Base-by-base conservation (phyloP, 2,329 filamentous ascomycete species). In the Curvularia sp. region DNA sequence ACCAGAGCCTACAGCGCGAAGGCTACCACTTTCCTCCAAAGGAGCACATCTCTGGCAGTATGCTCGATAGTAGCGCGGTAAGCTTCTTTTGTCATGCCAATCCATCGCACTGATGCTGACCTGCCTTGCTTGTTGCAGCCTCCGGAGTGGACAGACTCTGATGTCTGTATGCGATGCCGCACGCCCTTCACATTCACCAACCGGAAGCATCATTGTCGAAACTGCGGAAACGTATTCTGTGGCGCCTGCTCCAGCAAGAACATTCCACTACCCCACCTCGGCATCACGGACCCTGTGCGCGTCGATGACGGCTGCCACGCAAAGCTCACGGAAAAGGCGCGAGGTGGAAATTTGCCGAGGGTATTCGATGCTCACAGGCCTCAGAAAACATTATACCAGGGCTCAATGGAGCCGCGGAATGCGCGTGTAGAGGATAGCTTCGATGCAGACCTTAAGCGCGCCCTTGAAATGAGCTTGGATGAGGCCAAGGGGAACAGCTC, bases 101-200 rank as follows among this genome's bases (percentile, higher is more conserved):
- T 13, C 31, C 1, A 1, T 5, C 8, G 7, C 2, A 1, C 12
- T n/a, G 2, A 3, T 12, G 12, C 47, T 49, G 15, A n/a, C 58
- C 63, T 41, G 67, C 49, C 26, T 3, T 24, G 9, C 5, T 18
- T 22, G 3, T 54, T 33, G 33, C 69, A 96, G 89, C 95, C 95
- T 9, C 95, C 95, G 0, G 95, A 99, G 79, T 99, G 95, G 95
- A 88, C 89, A 50, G 95, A 99, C 79, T 97, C 94, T 10, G 95
- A 99, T 71, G 94, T 99, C 31, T 99, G 95, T 77, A 97, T 99
- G 93, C 90, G 95, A 74, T 99, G 95, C 77, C 88, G 95, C 67
- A 97, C 94, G 12, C 81, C 92, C 18, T 99, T 99, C 71, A 97
- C 92, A 48, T 97, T 99, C 74, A 99, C 94, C 55, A 99, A 99